Evolutionary conservation across 305 asterid species (phyloP).

Genomic region (Fraxinus greggii): DNA sequence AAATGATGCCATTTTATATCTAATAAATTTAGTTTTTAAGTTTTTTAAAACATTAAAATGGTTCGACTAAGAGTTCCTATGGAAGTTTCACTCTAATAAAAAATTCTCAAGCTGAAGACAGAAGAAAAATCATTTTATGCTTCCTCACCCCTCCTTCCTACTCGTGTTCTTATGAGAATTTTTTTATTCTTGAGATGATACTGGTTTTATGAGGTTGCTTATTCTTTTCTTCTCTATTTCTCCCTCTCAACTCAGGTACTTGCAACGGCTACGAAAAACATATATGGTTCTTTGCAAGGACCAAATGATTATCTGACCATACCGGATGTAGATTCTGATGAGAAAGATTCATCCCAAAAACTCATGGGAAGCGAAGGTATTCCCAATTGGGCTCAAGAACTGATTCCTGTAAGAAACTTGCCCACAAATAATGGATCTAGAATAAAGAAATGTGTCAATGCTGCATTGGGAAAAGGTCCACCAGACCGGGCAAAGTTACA

Average conservation of each 20-base stretch:
- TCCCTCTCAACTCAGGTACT: slow-evolving; percentile 18
- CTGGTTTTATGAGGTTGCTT: neutral
- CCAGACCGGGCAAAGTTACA: slow-evolving; percentile 24
- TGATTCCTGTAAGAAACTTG: slow-evolving; percentile 21
- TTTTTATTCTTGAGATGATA: neutral
- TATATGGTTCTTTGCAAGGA: slow-evolving; percentile 19
- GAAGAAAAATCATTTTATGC: neutral
- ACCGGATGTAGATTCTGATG: slow-evolving; percentile 1
- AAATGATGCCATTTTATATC: neutral
- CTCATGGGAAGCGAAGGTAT: neutral
- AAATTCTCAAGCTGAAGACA: neutral
- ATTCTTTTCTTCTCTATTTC: neutral
- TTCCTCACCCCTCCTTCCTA: neutral
- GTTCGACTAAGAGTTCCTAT: neutral
- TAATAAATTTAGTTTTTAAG: neutral
- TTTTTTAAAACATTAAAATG: neutral
- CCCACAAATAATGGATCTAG: slow-evolving; percentile 31
- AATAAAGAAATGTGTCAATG: slow-evolving; percentile 18
- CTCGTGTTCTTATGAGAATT: neutral
- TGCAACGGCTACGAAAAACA: slow-evolving; percentile 15
- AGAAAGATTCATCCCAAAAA: neutral
- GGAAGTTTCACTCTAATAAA: neutral
- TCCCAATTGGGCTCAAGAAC: slow-evolving; percentile 27
- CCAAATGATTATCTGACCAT: neutral
- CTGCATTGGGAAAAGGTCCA: slow-evolving; percentile 19